Base-by-base conservation (phyloP, 192 early-diverging fungal genomes). In the Podochytrium sp. region DNA sequence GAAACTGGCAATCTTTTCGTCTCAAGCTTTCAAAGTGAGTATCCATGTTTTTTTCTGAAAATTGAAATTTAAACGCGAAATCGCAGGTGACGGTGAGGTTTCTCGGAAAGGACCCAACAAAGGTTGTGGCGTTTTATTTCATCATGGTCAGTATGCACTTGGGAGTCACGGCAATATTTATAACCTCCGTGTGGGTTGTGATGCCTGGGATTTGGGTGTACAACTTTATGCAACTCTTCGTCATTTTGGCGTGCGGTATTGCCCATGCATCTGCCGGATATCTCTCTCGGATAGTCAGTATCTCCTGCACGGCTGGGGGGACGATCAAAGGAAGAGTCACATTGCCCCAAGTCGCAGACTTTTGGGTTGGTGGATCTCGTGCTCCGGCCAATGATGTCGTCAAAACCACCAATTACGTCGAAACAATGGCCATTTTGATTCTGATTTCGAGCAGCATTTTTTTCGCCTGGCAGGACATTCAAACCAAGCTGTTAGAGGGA, bases 201-300 rank as follows among this genome's bases (percentile, higher is more conserved):
- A 63, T 63, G 61, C 61, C 61, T 32, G 61, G 61, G 10, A 63
- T 63, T 7, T 63, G 61, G 61, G 61, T 63, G 23, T 63, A 63
- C 61, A 63, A 63, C 38, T 63, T 63, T 41, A 27, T 72, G 27
- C 73, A 75, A 51, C 23, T 75, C 25, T 74, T 74, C 30, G 65
- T 68, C 49, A 52, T 68, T 23, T 16, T 68, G 14, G 43, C 41
- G 7, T 70, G 53, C 43, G 12, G 10, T 4, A 40, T 73, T 5
- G 56, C 57, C 4, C 57, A 59, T 57, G 58, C 5, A 32, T 14
- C 71, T 16, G 56, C 40, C 32, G 14, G 14, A 16, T 29, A 35
- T 30, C 38, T 73, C 1, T 73, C 71, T 16, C 23, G 34, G 25
- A 35, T 62, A 16, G 38, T 73, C 16, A 33, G 40, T 5, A 50